Conservation (phyloP, 2,329 filamentous ascomycete species). For the Colletotrichum tropicale region DNA sequence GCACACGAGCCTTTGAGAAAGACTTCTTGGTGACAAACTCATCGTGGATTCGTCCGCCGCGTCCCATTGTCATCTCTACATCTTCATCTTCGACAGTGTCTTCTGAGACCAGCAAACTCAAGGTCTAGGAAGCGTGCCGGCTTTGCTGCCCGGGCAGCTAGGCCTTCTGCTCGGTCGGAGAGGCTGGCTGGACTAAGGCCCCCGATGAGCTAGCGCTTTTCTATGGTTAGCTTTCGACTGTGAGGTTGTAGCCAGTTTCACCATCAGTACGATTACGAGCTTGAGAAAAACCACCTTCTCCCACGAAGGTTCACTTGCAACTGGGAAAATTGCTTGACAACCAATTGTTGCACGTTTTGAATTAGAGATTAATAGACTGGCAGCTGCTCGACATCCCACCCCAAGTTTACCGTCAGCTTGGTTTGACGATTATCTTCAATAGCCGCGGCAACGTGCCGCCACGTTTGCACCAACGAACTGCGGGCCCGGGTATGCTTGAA, state of each 20-base stretch:
- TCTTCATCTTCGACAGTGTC: not conserved
- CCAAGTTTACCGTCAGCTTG: not conserved
- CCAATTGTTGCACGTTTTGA: not conserved
- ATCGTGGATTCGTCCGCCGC: not conserved
- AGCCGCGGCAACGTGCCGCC: not conserved
- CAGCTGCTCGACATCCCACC: not conserved
- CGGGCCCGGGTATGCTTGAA: not conserved
- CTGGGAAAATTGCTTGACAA: not conserved
- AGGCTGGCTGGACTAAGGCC: not conserved
- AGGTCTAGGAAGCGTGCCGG: not conserved
- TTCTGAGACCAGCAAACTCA: not conserved
- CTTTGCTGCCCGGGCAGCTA: not conserved
- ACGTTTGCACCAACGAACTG: not conserved
- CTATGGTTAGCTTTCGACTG: not conserved
- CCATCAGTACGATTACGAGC: not conserved
- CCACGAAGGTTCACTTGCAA: not conserved
- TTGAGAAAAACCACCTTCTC: not conserved
- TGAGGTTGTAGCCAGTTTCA: not conserved
- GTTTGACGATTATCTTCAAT: not conserved
- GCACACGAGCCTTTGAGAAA: not conserved
- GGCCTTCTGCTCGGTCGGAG: not conserved
- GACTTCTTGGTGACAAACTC: too few relatives aligned
- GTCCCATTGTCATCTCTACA: not conserved
- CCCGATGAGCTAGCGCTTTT: not conserved
- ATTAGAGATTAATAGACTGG: not conserved